phyloP scores from a whole-genome alignment of 2,329 filamentous ascomycete species.

The Penicillium fuscoglaucum region DNA sequence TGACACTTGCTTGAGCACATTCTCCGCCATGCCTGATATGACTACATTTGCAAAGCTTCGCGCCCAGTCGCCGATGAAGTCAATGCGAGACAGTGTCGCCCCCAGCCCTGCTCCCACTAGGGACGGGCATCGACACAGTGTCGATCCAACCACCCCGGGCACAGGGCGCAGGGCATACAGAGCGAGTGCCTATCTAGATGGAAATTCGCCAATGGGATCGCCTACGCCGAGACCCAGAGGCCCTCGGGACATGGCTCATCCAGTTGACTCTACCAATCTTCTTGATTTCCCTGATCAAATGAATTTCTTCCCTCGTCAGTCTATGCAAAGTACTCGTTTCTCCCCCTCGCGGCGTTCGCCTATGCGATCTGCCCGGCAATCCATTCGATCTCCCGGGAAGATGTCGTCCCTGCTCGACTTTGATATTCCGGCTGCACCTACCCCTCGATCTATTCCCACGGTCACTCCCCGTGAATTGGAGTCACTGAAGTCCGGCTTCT shows the following conservation, averaged over 20 bases:
- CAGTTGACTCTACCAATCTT: conserved; percentile 69
- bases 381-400: conserved; percentile 49
- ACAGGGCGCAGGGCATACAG: conserved; percentile 46
- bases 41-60: conserved; percentile 76
- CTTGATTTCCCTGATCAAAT: conserved; percentile 87
- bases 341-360: conserved; percentile 48
- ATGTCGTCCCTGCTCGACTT: conserved; percentile 75
- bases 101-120: conserved; percentile 41
- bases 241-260: conserved; percentile 43
- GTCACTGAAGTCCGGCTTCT: conserved; percentile 82
- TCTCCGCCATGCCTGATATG: conserved; percentile 86
- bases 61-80: conserved; percentile 59
- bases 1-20: conserved; percentile 68
- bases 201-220: conserved; percentile 37
- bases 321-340: conserved; percentile 40
- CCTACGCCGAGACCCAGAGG: conserved; percentile 54
- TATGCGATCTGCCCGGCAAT: conserved; percentile 40
- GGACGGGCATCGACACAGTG: conserved; percentile 18
- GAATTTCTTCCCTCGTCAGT: conserved; percentile 55
- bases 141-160: conserved; percentile 47
- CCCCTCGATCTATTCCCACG: conserved; percentile 84
- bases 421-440: conserved; percentile 90
- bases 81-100: conserved; percentile 37
- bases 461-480: conserved; percentile 92
- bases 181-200: conserved; percentile 34